Percentiles rank a stretch among this genome's conserved stretches.
These are phyloP conservation scores for Aureobasidium sp. DNA, from an alignment of 2,329 filamentous ascomycete genomes.

Conservation along the genomic window DNA sequence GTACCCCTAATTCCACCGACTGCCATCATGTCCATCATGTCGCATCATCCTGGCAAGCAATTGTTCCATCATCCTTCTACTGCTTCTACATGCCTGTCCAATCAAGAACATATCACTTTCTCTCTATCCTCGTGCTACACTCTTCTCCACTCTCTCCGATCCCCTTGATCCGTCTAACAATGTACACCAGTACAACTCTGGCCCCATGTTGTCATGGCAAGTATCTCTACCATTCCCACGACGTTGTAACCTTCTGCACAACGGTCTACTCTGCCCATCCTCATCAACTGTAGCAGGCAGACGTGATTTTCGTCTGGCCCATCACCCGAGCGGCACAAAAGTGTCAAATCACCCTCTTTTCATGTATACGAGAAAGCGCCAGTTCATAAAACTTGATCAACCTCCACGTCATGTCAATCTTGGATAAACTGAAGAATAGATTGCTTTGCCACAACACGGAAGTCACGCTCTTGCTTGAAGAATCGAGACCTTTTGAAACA, in stretches of 20 bases:
- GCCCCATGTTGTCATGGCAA: slow-evolving; percentile 10
- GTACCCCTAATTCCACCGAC: slow-evolving; percentile 6
- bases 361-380: background rate
- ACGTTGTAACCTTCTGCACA: background rate
- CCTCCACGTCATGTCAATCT: background rate
- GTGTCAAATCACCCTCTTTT: background rate
- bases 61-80: slow-evolving; percentile 1
- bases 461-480: too few species aligned
- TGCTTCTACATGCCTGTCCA: background rate
- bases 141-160: background rate
- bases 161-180: background rate
- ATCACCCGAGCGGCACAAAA: slow-evolving; percentile 2
- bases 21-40: background rate
- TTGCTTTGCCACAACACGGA: background rate
- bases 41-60: background rate
- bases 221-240: slow-evolving; percentile 4
- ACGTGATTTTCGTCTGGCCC: background rate
- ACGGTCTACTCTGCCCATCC: slow-evolving; percentile 7
- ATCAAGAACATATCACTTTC: background rate
- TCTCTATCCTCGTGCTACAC: background rate
- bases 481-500: background rate
- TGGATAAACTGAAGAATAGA: background rate
- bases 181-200: background rate
- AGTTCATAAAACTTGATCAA: background rate
- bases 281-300: background rate